Percentiles rank a stretch among this genome's conserved stretches.
Conservation (phyloP, 345 rosid species). For the Microcos paniculata region DNA sequence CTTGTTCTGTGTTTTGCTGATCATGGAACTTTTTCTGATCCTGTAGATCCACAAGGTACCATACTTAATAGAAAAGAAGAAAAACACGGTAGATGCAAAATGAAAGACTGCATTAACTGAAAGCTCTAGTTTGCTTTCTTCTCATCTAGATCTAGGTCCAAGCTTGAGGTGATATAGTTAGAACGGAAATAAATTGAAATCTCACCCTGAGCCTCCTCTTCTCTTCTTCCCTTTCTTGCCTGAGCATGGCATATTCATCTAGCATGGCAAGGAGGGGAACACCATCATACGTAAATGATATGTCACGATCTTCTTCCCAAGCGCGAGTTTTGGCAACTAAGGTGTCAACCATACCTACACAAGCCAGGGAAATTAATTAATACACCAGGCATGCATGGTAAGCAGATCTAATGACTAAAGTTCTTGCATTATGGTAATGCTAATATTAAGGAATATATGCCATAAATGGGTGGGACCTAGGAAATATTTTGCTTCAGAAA, state of each 20-base stretch:
- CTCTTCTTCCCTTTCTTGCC: conserved; percentile 96
- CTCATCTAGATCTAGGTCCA: neutral
- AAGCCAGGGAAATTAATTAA: conserved; percentile 5
- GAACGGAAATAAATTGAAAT: neutral
- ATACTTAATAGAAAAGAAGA: neutral
- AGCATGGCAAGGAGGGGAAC: conserved; percentile 94
- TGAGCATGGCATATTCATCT: conserved; percentile 88
- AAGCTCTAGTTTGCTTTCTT: neutral
- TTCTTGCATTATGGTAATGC: neutral
- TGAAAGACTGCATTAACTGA: neutral
- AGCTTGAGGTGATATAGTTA: neutral
- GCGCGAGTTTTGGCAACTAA: conserved; percentile 78
- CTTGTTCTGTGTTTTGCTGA: conserved; percentile 80
- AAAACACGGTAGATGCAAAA: neutral
- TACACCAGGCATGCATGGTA: neutral
- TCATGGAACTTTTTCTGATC: conserved; percentile 88
- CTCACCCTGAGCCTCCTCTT: conserved; percentile 76
- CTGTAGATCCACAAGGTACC: conserved; percentile 25
- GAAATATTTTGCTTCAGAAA: neutral
- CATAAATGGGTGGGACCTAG: neutral
- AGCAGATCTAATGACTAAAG: neutral
- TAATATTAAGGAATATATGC: neutral
- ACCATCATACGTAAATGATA: conserved; percentile 78
- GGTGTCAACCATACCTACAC: conserved; percentile 75
- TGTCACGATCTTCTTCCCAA: conserved; percentile 80